These are phyloP conservation scores for Cadophora sp. DNA, from an alignment of 2,329 filamentous ascomycete species.

Conservation along the genomic window DNA sequence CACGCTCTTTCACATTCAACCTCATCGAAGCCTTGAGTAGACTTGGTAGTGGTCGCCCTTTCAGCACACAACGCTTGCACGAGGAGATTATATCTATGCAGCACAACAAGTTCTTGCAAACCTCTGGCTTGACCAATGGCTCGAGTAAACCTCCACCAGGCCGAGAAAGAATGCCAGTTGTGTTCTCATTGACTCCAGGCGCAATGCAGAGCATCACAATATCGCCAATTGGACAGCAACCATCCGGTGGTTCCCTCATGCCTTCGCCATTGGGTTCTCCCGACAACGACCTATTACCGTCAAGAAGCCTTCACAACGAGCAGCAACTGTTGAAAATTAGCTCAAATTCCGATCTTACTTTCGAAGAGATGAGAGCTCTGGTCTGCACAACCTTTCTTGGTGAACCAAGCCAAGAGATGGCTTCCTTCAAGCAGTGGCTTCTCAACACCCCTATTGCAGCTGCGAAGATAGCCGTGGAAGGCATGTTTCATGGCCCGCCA, in stretches of 20 bases:
- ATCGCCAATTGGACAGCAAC: conserved; percentile 45
- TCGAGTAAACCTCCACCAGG: conserved; percentile 44
- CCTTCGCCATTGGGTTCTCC: conserved; percentile 40
- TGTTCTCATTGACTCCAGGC: conserved; percentile 62
- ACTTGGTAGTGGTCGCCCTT: conserved; percentile 59
- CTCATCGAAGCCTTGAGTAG: conserved; percentile 61
- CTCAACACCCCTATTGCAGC: conserved; percentile 62
- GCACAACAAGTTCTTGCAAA: conserved; percentile 50
- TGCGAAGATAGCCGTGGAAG: conserved; percentile 67
- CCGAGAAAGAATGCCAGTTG: conserved; percentile 52
- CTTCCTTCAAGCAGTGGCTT: conserved; percentile 71
- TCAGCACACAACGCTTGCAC: conserved; percentile 61
- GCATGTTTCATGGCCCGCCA: conserved; percentile 71
- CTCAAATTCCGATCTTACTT: conserved; percentile 56
- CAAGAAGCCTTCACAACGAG: conserved; percentile 33
- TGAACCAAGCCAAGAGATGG: conserved; percentile 70
- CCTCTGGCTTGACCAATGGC: conserved; percentile 54
- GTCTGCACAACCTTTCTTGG: conserved; percentile 72
- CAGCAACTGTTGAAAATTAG: conserved; percentile 39
- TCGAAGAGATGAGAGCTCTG: conserved; percentile 67
- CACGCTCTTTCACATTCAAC: conserved; percentile 64
- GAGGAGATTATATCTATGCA: conserved; percentile 55
- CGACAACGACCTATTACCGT: conserved; percentile 36
- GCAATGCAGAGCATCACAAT: conserved; percentile 61
- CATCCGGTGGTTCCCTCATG: conserved; percentile 43